phyloP scores from a whole-genome alignment of 208 protist genomes.

The Crithidia acanthocephali region DNA sequence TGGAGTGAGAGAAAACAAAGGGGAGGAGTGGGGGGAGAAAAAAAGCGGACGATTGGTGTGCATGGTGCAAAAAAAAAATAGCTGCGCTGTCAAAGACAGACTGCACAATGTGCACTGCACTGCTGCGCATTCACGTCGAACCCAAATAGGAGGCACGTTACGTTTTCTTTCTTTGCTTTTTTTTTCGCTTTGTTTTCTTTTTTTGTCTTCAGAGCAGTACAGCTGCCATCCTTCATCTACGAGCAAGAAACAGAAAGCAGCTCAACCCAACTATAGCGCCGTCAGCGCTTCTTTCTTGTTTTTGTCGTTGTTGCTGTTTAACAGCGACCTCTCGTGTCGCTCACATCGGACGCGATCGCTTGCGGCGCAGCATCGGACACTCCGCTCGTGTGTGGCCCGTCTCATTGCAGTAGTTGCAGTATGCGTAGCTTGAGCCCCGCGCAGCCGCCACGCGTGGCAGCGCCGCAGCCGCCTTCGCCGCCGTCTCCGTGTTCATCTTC shows the following conservation, averaged over 20 bases:
- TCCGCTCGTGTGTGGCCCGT: constrained; percentile 68
- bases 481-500: constrained; percentile 42
- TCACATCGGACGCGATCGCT: constrained; percentile 47
- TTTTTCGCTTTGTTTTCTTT: no score
- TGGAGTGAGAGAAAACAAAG: no score
- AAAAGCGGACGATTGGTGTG: no score
- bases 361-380: constrained; percentile 73
- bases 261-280: not conserved
- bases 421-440: constrained; percentile 62
- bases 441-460: constrained; percentile 34
- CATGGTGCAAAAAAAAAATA: no score
- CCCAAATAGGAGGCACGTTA: no score
- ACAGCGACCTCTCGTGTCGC: no score
- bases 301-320: not conserved
- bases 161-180: no score
- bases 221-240: not conserved
- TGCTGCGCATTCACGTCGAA: no score
- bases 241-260: not conserved
- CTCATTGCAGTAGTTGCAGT: constrained; percentile 89
- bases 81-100: no score
- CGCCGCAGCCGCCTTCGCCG: constrained; percentile 5
- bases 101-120: no score
- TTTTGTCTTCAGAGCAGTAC: no score
- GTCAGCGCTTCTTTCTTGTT: not conserved
- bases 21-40: no score